Evolutionary conservation across 192 early-diverging fungal genomes (phyloP).

Genomic region (Backusella macrospora): DNA sequence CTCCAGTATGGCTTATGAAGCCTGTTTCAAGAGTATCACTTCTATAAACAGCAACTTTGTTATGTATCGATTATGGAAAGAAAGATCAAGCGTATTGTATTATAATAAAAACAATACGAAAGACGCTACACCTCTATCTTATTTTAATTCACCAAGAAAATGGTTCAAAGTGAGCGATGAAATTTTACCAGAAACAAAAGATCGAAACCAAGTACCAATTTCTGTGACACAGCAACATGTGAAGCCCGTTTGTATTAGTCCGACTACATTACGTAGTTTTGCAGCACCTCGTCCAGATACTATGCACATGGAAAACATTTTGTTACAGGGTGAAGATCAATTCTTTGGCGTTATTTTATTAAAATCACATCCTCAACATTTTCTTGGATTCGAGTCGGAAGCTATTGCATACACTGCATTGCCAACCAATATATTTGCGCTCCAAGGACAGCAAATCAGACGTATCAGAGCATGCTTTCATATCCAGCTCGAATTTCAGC

Average conservation of each 20-base stretch:
- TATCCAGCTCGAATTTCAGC: constrained; percentile 37
- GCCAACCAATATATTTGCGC: constrained; percentile 34
- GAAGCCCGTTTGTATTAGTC: constrained; percentile 36
- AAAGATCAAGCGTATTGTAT: constrained; percentile 21
- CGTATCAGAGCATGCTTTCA: constrained; percentile 36
- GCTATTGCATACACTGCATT: constrained; percentile 38
- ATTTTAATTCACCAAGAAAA: not conserved
- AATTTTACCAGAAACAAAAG: not conserved
- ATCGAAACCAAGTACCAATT: not conserved
- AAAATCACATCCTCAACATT: constrained; percentile 33
- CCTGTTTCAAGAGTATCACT: constrained; percentile 63
- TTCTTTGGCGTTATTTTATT: constrained; percentile 34
- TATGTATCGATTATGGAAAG: constrained; percentile 71
- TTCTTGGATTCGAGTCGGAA: constrained; percentile 42
- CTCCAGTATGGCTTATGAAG: constrained; percentile 67
- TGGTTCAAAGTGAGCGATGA: constrained; percentile 28
- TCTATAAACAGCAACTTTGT: constrained; percentile 67
- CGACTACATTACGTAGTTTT: constrained; percentile 39
- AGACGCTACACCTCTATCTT: not conserved
- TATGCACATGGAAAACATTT: constrained; percentile 40
- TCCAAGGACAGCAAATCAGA: constrained; percentile 38
- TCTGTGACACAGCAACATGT: constrained; percentile 25
- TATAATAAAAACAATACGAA: not conserved
- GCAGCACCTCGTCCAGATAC: constrained; percentile 34
- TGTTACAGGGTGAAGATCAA: constrained; percentile 43